phyloP scores from a whole-genome alignment of 2,329 filamentous ascomycete species.

The Torrubiellomyces zombiae region DNA sequence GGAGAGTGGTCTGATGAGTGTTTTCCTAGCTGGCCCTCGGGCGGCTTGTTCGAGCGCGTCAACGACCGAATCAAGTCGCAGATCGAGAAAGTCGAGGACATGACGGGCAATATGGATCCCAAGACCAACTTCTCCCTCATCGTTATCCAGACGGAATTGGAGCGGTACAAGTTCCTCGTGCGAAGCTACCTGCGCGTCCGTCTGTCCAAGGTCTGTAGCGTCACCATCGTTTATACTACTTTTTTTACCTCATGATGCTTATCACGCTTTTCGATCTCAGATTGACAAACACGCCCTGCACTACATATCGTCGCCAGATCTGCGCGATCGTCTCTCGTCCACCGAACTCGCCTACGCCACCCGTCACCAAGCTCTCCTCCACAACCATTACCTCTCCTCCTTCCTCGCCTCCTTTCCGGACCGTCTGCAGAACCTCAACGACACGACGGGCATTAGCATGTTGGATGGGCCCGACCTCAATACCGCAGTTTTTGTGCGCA shows the following conservation, averaged over 20 bases:
- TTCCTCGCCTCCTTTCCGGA: conserved; percentile 74
- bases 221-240: background rate
- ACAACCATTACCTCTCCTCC: conserved; percentile 68
- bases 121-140: conserved; percentile 87
- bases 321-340: conserved; percentile 50
- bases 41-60: conserved; percentile 65
- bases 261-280: conserved; percentile 19
- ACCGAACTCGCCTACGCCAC: conserved; percentile 71
- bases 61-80: conserved; percentile 54
- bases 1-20: background rate
- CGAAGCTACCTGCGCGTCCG: conserved; percentile 67
- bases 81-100: conserved; percentile 55
- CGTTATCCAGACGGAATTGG: conserved; percentile 89
- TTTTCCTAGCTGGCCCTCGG: conserved; percentile 53
- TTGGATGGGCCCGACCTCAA: conserved; percentile 74
- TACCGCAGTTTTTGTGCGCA: conserved; percentile 67
- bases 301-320: conserved; percentile 42
- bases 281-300: conserved; percentile 65
- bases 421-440: conserved; percentile 69
- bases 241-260: background rate
- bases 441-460: conserved; percentile 83
- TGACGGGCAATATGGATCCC: conserved; percentile 75
- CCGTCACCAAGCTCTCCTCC: conserved; percentile 68
- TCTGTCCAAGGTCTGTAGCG: conserved; percentile 57
- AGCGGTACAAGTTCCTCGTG: conserved; percentile 83